phyloP scores from a whole-genome alignment of 805 yeast genomes.

The Hagleromyces aurorensis region DNA sequence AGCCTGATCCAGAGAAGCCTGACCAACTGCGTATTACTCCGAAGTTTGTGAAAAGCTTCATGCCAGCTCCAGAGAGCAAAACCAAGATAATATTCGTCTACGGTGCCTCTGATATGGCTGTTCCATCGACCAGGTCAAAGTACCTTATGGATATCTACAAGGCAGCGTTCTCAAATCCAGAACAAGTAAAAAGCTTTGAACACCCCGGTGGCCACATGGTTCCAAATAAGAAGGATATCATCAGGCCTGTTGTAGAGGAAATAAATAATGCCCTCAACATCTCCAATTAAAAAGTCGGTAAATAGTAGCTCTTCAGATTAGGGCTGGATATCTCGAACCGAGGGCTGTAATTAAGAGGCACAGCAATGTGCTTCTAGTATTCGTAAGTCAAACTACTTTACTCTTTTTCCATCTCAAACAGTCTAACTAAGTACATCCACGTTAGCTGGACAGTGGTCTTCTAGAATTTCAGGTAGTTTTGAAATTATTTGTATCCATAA shows the following conservation, averaged over 20 bases:
- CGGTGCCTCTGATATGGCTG: slow-evolving; percentile 85
- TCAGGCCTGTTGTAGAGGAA: slow-evolving; percentile 36
- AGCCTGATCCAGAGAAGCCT: slow-evolving; percentile 30
- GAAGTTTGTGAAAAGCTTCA: slow-evolving; percentile 30
- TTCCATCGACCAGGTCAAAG: slow-evolving; percentile 62
- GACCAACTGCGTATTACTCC: slow-evolving; percentile 33
- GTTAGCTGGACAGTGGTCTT: too few relatives aligned
- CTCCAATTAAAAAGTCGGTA: slow-evolving; percentile 1
- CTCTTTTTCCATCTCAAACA: too few relatives aligned
- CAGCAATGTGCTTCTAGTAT: too few relatives aligned
- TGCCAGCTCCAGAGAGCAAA: slow-evolving; percentile 24
- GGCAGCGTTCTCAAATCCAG: slow-evolving; percentile 32
- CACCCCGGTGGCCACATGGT: slow-evolving; percentile 98
- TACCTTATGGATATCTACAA: slow-evolving; percentile 46
- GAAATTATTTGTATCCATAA: too few relatives aligned
- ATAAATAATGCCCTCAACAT: slow-evolving; percentile 18
- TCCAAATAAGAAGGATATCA: slow-evolving; percentile 68
- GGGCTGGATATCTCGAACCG: neutral
- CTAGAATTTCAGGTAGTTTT: too few relatives aligned
- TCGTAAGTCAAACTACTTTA: too few relatives aligned
- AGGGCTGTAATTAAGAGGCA: too few relatives aligned
- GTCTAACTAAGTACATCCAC: too few relatives aligned
- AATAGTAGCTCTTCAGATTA: neutral
- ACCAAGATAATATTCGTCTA: slow-evolving; percentile 61
- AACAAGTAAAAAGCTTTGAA: slow-evolving; percentile 41